Conservation (phyloP, 2,329 filamentous ascomycete genomes). For the Knoxdaviesia proteae region DNA sequence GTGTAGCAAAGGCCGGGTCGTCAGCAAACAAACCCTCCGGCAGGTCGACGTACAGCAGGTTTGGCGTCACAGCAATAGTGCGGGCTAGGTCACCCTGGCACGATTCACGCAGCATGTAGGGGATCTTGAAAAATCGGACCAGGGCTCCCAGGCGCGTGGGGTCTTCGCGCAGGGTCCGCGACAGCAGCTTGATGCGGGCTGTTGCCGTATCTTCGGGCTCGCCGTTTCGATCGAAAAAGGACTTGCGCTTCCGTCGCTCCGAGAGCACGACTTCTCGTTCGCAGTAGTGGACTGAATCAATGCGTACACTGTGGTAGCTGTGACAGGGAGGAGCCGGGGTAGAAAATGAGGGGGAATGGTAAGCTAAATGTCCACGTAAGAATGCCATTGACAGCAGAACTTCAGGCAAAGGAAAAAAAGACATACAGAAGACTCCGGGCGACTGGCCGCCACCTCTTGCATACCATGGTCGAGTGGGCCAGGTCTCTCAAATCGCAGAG, state of each 20-base stretch:
- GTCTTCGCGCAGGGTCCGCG: conserved; percentile 63
- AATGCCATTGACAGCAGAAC: too few relatives aligned
- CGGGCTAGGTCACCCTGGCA: conserved; percentile 68
- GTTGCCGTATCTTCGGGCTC: conserved; percentile 64
- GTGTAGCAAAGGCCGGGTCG: conserved; percentile 50
- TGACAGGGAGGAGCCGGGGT: conserved; percentile 1
- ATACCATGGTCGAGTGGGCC: conserved; percentile 56
- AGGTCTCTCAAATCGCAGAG: conserved; percentile 83
- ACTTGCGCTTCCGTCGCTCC: conserved; percentile 55
- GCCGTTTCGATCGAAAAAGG: conserved; percentile 54
- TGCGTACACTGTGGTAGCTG: conserved; percentile 75
- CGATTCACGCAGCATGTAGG: conserved; percentile 86
- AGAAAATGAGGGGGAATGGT: not conserved
- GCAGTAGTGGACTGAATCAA: conserved; percentile 91
- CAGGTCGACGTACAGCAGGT: conserved; percentile 74
- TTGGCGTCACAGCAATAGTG: conserved; percentile 65
- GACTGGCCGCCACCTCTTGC: conserved; percentile 44
- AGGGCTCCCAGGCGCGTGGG: conserved; percentile 43
- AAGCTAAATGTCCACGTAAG: not conserved
- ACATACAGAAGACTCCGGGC: conserved; percentile 41
- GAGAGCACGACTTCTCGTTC: conserved; percentile 63
- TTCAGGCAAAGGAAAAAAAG: not conserved
- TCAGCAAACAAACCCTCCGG: conserved; percentile 75
- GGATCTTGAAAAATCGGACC: conserved; percentile 67
- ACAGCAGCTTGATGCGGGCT: conserved; percentile 56